Percentiles rank a stretch among this genome's conserved stretches.
Evolutionary conservation across 805 yeast genomes (phyloP).

Genomic region (Allodekkera sacchari): DNA sequence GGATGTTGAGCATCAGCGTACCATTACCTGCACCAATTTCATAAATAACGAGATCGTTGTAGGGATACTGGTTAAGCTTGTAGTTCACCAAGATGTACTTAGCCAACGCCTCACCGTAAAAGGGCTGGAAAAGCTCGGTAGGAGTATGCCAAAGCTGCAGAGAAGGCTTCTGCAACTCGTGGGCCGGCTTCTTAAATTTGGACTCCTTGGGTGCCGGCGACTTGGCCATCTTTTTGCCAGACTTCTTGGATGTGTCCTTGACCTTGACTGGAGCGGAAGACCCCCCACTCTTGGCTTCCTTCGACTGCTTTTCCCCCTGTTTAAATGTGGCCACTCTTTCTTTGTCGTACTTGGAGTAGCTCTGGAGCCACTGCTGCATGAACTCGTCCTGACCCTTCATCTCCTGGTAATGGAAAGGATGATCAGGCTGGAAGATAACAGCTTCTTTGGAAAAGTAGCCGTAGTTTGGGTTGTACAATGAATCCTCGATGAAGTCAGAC

Average conservation of each 20-base stretch:
- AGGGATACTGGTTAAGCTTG: slow-evolving; percentile 59
- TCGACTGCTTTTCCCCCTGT: slow-evolving; percentile 10
- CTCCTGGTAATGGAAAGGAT: slow-evolving; percentile 54
- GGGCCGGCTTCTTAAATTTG: too few relatives aligned
- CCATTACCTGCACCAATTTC: slow-evolving; percentile 93
- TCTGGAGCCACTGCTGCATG: slow-evolving; percentile 55
- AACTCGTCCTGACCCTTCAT: slow-evolving; percentile 62
- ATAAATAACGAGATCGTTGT: slow-evolving; percentile 64
- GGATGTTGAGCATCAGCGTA: slow-evolving; percentile 67
- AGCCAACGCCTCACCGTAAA: slow-evolving; percentile 81
- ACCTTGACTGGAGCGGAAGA: slow-evolving; percentile 1
- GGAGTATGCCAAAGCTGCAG: slow-evolving; percentile 87
- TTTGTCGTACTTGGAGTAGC: slow-evolving; percentile 46
- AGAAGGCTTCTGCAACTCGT: slow-evolving; percentile 29
- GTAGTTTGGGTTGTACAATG: slow-evolving; percentile 70
- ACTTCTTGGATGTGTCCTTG: slow-evolving; percentile 1
- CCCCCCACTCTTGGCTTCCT: slow-evolving; percentile 3
- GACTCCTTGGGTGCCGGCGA: too few relatives aligned
- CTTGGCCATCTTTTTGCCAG: slow-evolving; percentile 4
- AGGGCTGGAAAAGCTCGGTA: slow-evolving; percentile 76
- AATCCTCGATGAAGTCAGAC: slow-evolving; percentile 77
- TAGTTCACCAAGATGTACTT: slow-evolving; percentile 67
- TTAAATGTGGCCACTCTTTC: slow-evolving; percentile 15
- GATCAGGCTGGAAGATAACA: slow-evolving; percentile 60
- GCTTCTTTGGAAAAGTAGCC: slow-evolving; percentile 80